Conservation (phyloP, 2,329 filamentous ascomycete genomes). For the Metarhizium humberi region DNA sequence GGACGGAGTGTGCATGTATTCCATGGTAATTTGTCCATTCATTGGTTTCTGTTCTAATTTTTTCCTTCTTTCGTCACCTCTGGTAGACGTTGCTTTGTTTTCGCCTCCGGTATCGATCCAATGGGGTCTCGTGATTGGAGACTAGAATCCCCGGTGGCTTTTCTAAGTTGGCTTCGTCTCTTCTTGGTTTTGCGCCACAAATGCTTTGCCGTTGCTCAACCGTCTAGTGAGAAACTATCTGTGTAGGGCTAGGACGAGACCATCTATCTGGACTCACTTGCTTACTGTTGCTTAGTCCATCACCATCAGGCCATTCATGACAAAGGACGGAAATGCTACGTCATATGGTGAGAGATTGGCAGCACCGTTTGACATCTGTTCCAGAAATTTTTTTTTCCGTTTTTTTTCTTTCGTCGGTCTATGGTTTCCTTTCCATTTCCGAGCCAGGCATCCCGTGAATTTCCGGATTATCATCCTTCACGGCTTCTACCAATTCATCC, state of each 20-base stretch:
- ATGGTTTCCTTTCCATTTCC: not conserved
- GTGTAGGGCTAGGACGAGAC: no score
- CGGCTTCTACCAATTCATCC: slow-evolving; percentile 49
- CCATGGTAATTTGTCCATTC: not conserved
- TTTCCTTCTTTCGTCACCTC: not conserved
- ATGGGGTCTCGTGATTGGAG: no score
- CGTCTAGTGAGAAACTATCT: not conserved
- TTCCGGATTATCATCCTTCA: slow-evolving; percentile 35
- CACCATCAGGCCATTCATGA: not conserved
- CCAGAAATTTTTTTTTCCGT: not conserved
- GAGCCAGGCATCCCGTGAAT: slow-evolving; percentile 9
- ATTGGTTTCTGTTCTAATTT: no score
- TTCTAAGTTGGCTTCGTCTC: not conserved
- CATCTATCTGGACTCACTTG: not conserved
- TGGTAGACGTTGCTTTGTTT: not conserved
- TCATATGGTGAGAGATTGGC: not conserved
- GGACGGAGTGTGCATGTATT: not conserved
- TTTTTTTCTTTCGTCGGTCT: not conserved
- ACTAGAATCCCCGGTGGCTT: no score
- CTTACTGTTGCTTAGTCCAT: not conserved
- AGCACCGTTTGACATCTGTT: no score
- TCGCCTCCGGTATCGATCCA: not conserved
- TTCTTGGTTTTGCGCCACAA: not conserved
- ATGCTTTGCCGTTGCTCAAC: not conserved
- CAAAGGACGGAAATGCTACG: not conserved